Conservation (phyloP, 1,139 yeast genomes). For the Candida sojae region DNA sequence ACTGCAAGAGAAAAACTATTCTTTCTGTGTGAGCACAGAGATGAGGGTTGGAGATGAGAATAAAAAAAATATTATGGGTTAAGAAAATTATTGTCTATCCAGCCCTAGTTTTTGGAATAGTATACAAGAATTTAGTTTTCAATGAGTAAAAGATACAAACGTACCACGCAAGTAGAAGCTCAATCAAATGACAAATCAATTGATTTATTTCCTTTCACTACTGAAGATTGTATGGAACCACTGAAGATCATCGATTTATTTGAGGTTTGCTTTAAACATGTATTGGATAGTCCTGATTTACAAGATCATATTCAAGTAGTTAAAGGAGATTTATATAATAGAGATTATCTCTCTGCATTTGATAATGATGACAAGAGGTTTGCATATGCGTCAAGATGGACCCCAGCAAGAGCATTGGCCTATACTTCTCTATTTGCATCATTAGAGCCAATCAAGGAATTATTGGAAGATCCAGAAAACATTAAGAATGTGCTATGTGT, state of each 20-base stretch:
- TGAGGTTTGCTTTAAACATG: conserved; percentile 44
- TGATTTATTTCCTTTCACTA: conserved; percentile 31
- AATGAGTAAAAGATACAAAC: conserved; percentile 3
- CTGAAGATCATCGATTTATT: conserved; percentile 51
- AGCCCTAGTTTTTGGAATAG: background rate
- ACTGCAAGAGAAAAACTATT: background rate
- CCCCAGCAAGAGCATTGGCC: conserved; percentile 78
- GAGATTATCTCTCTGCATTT: conserved; percentile 74
- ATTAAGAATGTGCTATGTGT: conserved; percentile 54
- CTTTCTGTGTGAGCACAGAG: background rate
- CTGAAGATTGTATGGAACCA: conserved; percentile 31
- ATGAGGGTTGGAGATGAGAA: background rate
- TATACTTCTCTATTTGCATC: conserved; percentile 66
- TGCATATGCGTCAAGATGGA: conserved; percentile 85
- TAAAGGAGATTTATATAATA: conserved; percentile 64
- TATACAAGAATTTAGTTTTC: background rate
- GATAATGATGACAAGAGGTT: conserved; percentile 60
- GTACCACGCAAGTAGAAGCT: conserved; percentile 10
- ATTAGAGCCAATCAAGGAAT: conserved; percentile 40
- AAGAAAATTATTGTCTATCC: background rate
- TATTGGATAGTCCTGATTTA: conserved; percentile 46
- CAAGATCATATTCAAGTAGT: conserved; percentile 61
- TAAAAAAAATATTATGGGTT: background rate
- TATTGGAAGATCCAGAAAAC: conserved; percentile 33
- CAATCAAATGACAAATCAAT: conserved; percentile 5